phyloP scores from a whole-genome alignment of 2,329 filamentous ascomycete species.

The Colletotrichum orchidophilum region DNA sequence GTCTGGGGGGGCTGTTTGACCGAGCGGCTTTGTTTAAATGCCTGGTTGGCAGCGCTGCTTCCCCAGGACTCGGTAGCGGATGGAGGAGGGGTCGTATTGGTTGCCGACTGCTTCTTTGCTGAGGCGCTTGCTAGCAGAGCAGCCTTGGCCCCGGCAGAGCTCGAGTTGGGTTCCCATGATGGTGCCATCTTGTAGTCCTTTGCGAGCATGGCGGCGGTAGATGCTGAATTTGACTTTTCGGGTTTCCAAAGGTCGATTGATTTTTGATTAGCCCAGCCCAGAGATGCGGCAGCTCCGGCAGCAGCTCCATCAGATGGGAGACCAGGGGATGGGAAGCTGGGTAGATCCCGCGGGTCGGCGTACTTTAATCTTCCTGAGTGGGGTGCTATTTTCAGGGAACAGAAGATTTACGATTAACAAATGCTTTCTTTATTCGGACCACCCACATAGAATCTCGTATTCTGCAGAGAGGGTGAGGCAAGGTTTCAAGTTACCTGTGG shows the following conservation, averaged over 20 bases:
- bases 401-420: not conserved
- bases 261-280: conserved; percentile 78
- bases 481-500: conserved; percentile 32
- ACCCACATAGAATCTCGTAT: conserved; percentile 16
- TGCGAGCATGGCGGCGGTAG: conserved; percentile 51
- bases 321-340: conserved; percentile 76
- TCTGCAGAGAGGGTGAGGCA: not conserved
- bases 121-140: conserved; percentile 68
- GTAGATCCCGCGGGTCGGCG: conserved; percentile 76
- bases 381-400: conserved; percentile 9
- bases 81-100: conserved; percentile 54
- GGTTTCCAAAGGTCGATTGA: conserved; percentile 73
- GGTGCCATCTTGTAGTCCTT: conserved; percentile 56
- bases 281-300: conserved; percentile 77
- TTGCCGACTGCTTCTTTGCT: conserved; percentile 46
- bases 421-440: not conserved
- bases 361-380: conserved; percentile 68
- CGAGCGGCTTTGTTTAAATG: conserved; percentile 59
- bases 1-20: conserved; percentile 43
- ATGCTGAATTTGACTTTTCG: conserved; percentile 62
- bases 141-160: conserved; percentile 76
- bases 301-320: conserved; percentile 66
- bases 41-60: conserved; percentile 75
- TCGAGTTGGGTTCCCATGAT: conserved; percentile 70
- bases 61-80: conserved; percentile 58